Evolutionary conservation across 2,329 filamentous ascomycete species (phyloP), one percentile per base, ranked within the genome.

Genomic region (Fusarium sp.): DNA sequence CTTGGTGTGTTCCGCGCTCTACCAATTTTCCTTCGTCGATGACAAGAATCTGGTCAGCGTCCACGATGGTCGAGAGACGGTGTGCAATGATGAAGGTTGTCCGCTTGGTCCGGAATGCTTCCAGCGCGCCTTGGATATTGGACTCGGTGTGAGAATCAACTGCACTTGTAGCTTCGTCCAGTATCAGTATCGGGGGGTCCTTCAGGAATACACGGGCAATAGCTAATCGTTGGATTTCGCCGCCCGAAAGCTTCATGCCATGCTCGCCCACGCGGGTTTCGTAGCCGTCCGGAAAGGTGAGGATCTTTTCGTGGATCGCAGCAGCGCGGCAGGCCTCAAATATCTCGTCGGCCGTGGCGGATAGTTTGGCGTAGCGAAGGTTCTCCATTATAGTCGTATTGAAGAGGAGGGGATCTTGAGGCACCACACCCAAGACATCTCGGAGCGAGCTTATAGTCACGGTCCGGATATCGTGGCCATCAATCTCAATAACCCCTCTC

Each of bases 131-230:
- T 76, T 89, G 84, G 36, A 90, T 84, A 57, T 79, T 77, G 4
- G 77, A 76, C 70, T 88, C 84, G 0, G 84, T 87, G 88, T 73
- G 75, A 2, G 81, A 80, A 46, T 85, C 82, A 33, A 85, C 73
- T 1, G 90, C 88, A 35, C 87, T 89, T 0, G 91, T 93, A 0
- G 91, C 91, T 80, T 93, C 91, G 70, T 93, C 92, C 2, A 91
- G 83, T 12, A 94, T 88, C 1, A 94, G 82, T 51, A 94, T 91
- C 1, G 86, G 85, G 1, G 88, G 88, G 8, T 85, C 84, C 4
- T 87, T 84, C 1, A 90, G 80, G 8, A 91, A 80, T 0, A 88
- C 88, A 5, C 88, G 81, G 1, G 89, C 88, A 33, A 90, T 87
- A 0, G 86, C 87, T 2, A 90, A 80, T 2, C 88, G 84, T 72